A percentile compares a stretch with the other conserved stretches of the same genome.
Conservation (phyloP, 257 asterid species). For the Dorcoceras hygrometricum region DNA sequence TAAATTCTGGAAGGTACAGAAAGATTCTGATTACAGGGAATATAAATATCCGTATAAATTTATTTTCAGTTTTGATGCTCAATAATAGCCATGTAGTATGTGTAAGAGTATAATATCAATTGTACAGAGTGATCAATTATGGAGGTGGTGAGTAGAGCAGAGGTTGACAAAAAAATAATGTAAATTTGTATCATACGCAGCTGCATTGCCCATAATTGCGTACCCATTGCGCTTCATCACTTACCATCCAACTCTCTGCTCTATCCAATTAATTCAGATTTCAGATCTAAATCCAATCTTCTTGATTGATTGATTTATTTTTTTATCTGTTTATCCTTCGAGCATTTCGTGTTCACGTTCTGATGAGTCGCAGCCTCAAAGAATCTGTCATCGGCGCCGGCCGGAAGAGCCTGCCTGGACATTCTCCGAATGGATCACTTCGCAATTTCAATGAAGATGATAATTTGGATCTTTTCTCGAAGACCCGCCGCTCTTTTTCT, state of each 20-base stretch:
- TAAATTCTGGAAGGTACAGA: no score
- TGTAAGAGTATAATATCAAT: no score
- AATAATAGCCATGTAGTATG: no score
- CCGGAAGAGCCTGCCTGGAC: constrained; percentile 46
- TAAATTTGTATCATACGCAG: background rate
- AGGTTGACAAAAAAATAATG: background rate
- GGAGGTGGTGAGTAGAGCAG: background rate
- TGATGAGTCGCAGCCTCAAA: constrained; percentile 66
- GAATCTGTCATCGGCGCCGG: constrained; percentile 52
- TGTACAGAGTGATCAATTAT: no score
- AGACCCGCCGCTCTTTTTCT: constrained; percentile 68
- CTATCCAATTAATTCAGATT: background rate
- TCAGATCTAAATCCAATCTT: background rate
- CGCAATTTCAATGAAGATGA: constrained; percentile 42
- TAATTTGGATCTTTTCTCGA: constrained; percentile 85
- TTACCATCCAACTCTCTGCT: background rate
- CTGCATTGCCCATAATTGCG: background rate
- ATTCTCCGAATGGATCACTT: constrained; percentile 44
- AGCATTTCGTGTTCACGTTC: background rate
- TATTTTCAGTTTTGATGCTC: no score
- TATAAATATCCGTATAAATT: no score
- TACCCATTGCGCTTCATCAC: no score
- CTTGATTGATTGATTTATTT: no score
- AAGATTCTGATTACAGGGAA: no score
- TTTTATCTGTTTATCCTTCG: background rate